Evolutionary conservation across 2,329 filamentous ascomycete species (phyloP).

Genomic region (Calonectria henricotiae): DNA sequence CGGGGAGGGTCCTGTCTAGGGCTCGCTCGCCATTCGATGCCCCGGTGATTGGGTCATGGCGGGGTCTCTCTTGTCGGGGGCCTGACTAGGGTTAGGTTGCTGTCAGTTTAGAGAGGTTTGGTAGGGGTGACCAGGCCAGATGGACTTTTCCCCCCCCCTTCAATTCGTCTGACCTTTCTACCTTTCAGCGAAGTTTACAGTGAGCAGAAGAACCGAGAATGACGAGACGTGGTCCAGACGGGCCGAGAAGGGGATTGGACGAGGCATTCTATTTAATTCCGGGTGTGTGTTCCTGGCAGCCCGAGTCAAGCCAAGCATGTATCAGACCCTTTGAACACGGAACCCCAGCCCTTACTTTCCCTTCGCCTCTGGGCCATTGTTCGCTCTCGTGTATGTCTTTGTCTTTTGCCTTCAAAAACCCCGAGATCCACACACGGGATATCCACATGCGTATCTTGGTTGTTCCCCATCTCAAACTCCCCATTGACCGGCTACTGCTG

Average conservation of each 20-base stretch:
- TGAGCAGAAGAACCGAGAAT: not conserved
- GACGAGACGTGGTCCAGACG: not conserved
- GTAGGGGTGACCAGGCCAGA: constrained; percentile 13
- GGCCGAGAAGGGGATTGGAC: not conserved
- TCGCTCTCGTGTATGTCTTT: not conserved
- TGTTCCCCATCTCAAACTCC: not conserved
- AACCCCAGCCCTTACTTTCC: not conserved
- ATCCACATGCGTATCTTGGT: constrained; percentile 6
- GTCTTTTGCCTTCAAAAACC: not conserved
- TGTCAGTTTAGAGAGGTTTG: constrained; percentile 1
- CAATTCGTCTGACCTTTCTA: constrained; percentile 1
- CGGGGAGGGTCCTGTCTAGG: constrained; percentile 9
- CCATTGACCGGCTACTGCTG: constrained; percentile 10
- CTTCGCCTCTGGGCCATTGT: not conserved
- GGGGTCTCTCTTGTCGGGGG: constrained; percentile 1
- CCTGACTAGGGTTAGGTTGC: constrained; percentile 12
- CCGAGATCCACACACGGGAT: constrained; percentile 10
- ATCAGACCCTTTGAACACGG: too few species aligned
- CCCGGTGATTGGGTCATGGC: constrained; percentile 25
- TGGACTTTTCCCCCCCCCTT: constrained; percentile 1
- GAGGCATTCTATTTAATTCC: not conserved
- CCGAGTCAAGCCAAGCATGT: not conserved
- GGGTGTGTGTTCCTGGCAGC: not conserved
- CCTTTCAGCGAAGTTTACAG: not conserved
- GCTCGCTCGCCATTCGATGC: constrained; percentile 10